These are phyloP conservation scores for Phytophthora hybrid DNA, from an alignment of 352 stramenopile genomes.

Conservation along the genomic window DNA sequence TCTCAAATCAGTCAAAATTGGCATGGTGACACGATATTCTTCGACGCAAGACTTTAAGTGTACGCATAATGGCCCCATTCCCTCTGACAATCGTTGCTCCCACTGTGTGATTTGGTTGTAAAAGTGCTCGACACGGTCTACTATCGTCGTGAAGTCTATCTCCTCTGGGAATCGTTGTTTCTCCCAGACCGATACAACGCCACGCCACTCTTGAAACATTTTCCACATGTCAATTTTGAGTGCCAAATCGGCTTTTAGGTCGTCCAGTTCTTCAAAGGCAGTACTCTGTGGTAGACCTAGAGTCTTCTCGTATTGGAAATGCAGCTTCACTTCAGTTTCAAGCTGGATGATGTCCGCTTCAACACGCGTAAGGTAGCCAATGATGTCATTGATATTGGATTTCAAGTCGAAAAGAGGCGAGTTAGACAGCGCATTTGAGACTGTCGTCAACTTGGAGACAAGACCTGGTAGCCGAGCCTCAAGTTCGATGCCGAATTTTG, in stretches of 20 bases:
- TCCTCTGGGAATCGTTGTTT: conserved; percentile 60
- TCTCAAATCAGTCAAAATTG: conserved; percentile 68
- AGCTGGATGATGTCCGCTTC: conserved; percentile 36
- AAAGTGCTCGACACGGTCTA: conserved; percentile 73
- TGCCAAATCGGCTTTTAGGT: conserved; percentile 71
- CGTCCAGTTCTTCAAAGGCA: conserved; percentile 86
- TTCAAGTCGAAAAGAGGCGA: conserved; percentile 57
- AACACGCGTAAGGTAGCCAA: conserved; percentile 55
- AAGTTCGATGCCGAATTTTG: conserved; percentile 81
- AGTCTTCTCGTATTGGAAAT: conserved; percentile 68
- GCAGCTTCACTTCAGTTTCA: conserved; percentile 34
- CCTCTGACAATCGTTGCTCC: conserved; percentile 63
- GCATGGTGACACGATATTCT: conserved; percentile 84
- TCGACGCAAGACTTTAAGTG: conserved; percentile 83
- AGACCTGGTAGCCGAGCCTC: conserved; percentile 63
- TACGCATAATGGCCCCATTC: conserved; percentile 54
- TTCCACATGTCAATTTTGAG: conserved; percentile 90
- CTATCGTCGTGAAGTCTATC: conserved; percentile 75
- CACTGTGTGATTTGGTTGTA: conserved; percentile 55
- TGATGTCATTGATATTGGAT: conserved; percentile 55
- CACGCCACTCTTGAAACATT: conserved; percentile 71
- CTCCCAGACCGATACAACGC: conserved; percentile 55
- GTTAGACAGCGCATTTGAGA: conserved; percentile 50
- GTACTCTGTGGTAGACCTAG: conserved; percentile 60
- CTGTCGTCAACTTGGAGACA: conserved; percentile 35